Evolutionary conservation across 108 stramenopile genomes (phyloP).

Genomic region (Stephanodiscus minutulus): DNA sequence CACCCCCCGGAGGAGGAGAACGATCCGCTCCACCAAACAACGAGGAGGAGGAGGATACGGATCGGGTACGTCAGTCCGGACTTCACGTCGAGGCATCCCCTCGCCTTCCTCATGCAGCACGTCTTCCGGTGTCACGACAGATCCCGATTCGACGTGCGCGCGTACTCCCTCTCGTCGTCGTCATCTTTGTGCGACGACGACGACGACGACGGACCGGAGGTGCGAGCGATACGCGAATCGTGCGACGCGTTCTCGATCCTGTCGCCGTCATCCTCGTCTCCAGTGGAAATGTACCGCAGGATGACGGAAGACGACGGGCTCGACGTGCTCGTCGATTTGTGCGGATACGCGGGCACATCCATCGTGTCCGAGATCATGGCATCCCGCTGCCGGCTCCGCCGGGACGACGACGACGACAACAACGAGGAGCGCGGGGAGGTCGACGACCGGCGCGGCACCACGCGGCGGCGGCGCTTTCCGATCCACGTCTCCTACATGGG

Average conservation of each 20-base stretch:
- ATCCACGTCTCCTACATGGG: slow-evolving; percentile 78
- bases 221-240: slow-evolving; percentile 63
- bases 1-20: not conserved
- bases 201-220: slow-evolving; percentile 54
- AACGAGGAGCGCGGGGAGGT: too few relatives aligned
- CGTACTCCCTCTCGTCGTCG: slow-evolving; percentile 75
- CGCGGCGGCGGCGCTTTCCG: slow-evolving; percentile 31
- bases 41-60: slow-evolving; percentile 43
- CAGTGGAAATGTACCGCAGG: slow-evolving; percentile 54
- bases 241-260: slow-evolving; percentile 66
- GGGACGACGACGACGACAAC: slow-evolving; percentile 29
- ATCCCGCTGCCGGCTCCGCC: slow-evolving; percentile 40
- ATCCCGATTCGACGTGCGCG: slow-evolving; percentile 60
- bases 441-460: too few relatives aligned
- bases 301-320: slow-evolving; percentile 65
- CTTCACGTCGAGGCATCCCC: slow-evolving; percentile 82
- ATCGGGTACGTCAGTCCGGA: slow-evolving; percentile 84
- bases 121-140: slow-evolving; percentile 85
- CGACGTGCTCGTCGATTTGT: slow-evolving; percentile 84
- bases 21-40: too few relatives aligned
- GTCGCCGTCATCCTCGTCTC: slow-evolving; percentile 32
- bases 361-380: slow-evolving; percentile 61
- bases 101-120: slow-evolving; percentile 86
- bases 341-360: slow-evolving; percentile 85
- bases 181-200: too few relatives aligned